These are phyloP conservation scores for Xerocomellus chrysenteron DNA, from an alignment of 768 basidiomycete genomes.

Conservation along the genomic window DNA sequence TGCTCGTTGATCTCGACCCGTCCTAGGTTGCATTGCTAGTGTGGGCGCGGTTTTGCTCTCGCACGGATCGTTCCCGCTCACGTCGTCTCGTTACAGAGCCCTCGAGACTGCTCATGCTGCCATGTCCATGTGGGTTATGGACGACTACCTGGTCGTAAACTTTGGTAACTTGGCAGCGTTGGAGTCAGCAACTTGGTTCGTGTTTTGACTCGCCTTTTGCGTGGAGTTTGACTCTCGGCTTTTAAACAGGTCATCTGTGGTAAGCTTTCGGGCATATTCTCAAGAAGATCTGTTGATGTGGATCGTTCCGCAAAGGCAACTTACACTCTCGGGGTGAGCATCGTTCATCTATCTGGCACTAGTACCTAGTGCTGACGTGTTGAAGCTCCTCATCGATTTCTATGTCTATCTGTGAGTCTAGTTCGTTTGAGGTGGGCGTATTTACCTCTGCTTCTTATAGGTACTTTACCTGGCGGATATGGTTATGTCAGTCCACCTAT, in stretches of 20 bases:
- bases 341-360: neutral
- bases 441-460: constrained; percentile 2
- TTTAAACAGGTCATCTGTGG: constrained; percentile 15
- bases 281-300: neutral
- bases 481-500: constrained; percentile 21
- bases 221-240: neutral
- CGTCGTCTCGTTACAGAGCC: constrained; percentile 2
- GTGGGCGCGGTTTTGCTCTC: neutral
- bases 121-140: constrained; percentile 24
- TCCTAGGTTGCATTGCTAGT: constrained; percentile 23
- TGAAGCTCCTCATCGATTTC: constrained; percentile 27
- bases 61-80: neutral
- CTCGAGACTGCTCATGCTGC: constrained; percentile 23
- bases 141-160: constrained; percentile 22
- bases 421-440: neutral
- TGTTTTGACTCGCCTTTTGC: neutral
- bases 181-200: constrained; percentile 21
- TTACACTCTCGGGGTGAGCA: constrained; percentile 25
- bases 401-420: constrained; percentile 24
- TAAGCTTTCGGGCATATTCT: constrained; percentile 6
- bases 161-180: constrained; percentile 14
- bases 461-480: constrained; percentile 32
- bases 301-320: constrained; percentile 10
- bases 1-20: neutral
- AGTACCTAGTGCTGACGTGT: neutral